These are phyloP conservation scores for Quillaja saponaria DNA, from an alignment of 306 rosid species.

Conservation along the genomic window DNA sequence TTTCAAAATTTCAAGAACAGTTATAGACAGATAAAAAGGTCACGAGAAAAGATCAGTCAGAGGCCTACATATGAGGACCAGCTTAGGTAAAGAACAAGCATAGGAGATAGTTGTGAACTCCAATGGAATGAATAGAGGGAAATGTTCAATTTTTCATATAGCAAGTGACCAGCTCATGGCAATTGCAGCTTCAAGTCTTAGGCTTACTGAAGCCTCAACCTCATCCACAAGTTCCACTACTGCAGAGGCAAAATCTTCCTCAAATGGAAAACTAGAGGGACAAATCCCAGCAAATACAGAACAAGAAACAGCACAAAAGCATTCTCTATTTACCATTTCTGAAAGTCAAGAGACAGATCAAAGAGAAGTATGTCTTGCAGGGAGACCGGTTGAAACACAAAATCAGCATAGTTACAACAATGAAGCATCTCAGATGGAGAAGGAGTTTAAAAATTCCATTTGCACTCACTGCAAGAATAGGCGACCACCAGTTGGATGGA, in stretches of 20 bases:
- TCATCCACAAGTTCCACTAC: too few species aligned
- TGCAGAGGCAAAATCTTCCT: neutral
- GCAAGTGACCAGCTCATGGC: constrained; percentile 31
- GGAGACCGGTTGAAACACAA: constrained; percentile 14
- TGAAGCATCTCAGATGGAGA: constrained; percentile 34
- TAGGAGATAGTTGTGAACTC: too few species aligned
- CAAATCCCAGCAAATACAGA: constrained; percentile 20
- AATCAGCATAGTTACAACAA: constrained; percentile 7
- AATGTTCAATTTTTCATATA: too few species aligned
- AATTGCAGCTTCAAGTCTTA: constrained; percentile 17
- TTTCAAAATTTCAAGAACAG: too few species aligned
- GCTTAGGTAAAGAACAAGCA: constrained; percentile 22
- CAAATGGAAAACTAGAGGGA: constrained; percentile 20
- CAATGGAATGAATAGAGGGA: too few species aligned
- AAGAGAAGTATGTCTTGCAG: constrained; percentile 22
- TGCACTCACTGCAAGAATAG: constrained; percentile 62
- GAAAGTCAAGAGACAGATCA: constrained; percentile 26
- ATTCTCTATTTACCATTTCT: constrained; percentile 28
- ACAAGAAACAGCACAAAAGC: constrained; percentile 33
- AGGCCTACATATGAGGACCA: too few species aligned
- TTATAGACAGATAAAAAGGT: too few species aligned
- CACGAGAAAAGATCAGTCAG: too few species aligned
- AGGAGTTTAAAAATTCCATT: constrained; percentile 36
- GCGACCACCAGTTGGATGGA: constrained; percentile 55
- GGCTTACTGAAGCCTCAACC: neutral